Percentiles rank a stretch among this genome's conserved stretches.
Evolutionary conservation across 176 grass and related monocot genomes (phyloP).

Genomic region (Calamus simplicifolius): DNA sequence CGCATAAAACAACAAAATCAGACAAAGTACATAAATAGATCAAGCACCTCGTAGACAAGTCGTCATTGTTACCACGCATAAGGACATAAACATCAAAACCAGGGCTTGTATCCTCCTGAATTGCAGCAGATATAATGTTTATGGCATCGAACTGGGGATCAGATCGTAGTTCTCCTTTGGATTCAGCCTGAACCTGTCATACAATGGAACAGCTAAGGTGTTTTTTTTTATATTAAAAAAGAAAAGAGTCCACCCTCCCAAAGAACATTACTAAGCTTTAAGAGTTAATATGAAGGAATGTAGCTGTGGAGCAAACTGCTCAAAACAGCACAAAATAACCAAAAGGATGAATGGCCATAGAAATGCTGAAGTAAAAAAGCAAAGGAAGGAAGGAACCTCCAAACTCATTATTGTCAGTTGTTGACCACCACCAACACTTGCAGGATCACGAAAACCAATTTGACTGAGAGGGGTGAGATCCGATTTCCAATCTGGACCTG

Average conservation of each 20-base stretch:
- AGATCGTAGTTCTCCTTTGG: slow-evolving; percentile 63
- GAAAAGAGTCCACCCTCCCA: too few relatives aligned
- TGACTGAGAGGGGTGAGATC: slow-evolving; percentile 82
- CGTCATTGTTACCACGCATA: slow-evolving; percentile 42
- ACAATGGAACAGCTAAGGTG: background rate
- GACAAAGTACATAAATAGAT: slow-evolving; percentile 9
- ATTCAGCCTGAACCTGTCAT: slow-evolving; percentile 65
- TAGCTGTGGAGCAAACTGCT: too few relatives aligned
- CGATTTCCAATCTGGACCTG: slow-evolving; percentile 54
- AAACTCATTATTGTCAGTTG: slow-evolving; percentile 78
- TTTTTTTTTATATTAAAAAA: too few relatives aligned
- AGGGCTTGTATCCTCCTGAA: slow-evolving; percentile 50
- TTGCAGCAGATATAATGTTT: slow-evolving; percentile 60
- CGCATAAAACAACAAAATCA: too few relatives aligned
- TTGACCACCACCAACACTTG: slow-evolving; percentile 62
- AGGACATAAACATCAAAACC: slow-evolving; percentile 44
- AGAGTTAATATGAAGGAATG: too few relatives aligned
- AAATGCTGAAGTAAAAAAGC: background rate
- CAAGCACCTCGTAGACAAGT: slow-evolving; percentile 38
- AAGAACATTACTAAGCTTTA: too few relatives aligned
- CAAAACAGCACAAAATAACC: too few relatives aligned
- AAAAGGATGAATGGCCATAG: too few relatives aligned
- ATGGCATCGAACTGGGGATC: slow-evolving; percentile 84
- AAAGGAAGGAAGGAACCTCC: slow-evolving; percentile 40
- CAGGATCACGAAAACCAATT: slow-evolving; percentile 80